phyloP scores from a whole-genome alignment of 2,329 filamentous ascomycete species.

The Hypoxylon sp. region DNA sequence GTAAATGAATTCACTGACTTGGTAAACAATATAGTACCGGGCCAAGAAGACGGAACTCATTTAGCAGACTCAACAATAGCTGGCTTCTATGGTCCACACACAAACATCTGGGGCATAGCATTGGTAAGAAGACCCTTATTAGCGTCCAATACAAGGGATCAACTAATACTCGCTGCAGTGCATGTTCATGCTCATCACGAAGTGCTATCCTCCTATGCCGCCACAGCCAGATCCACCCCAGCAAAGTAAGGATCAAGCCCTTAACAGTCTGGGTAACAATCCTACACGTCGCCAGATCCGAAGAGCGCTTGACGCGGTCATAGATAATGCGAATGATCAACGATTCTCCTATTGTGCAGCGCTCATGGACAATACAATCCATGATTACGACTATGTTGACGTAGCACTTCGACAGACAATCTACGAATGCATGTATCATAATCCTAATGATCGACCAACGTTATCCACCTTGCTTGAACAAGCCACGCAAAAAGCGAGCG shows the following conservation, averaged over 20 bases:
- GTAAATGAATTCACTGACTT: neutral
- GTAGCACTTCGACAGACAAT: conserved; percentile 36
- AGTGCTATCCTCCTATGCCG: conserved; percentile 19
- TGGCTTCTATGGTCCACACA: conserved; percentile 45
- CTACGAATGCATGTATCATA: conserved; percentile 47
- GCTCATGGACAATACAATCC: conserved; percentile 22
- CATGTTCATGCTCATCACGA: conserved; percentile 50
- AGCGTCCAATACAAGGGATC: conserved; percentile 3
- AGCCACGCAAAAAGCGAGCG: conserved; percentile 10
- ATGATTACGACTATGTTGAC: conserved; percentile 41
- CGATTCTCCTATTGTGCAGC: conserved; percentile 45
- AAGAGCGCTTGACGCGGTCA: neutral
- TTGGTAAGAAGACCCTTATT: conserved; percentile 34
- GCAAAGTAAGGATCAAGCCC: no score
- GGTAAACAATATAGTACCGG: conserved; percentile 11
- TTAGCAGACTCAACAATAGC: conserved; percentile 30
- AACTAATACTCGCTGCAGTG: conserved; percentile 24
- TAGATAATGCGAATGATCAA: neutral
- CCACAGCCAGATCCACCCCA: conserved; percentile 42
- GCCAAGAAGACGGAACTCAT: conserved; percentile 16
- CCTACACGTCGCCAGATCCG: no score
- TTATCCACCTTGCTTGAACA: conserved; percentile 30
- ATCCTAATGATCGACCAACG: conserved; percentile 42
- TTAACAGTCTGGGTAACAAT: no score
- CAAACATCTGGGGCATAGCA: conserved; percentile 48